These are phyloP conservation scores for Aspergillus ostianus DNA, from an alignment of 495 filamentous ascomycete species.

Conservation along the genomic window DNA sequence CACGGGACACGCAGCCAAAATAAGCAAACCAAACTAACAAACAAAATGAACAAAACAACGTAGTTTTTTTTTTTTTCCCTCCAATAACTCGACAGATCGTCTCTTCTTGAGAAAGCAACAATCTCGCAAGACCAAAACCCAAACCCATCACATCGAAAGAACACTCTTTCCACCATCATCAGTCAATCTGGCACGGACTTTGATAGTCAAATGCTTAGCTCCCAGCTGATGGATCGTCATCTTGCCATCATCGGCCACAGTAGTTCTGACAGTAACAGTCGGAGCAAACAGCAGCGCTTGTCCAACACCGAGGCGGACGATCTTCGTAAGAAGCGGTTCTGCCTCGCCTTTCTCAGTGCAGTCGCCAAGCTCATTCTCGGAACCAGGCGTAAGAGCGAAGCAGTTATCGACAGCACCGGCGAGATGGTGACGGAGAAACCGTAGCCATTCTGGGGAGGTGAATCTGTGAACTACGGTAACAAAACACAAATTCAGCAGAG, in stretches of 20 bases:
- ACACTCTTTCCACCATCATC: slow-evolving; percentile 21
- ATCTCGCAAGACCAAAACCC: not conserved
- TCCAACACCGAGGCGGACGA: slow-evolving; percentile 56
- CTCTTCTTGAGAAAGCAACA: not conserved
- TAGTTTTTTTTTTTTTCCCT: no score
- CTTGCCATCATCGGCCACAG: slow-evolving; percentile 5
- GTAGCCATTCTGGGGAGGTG: slow-evolving; percentile 67
- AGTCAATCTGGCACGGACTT: slow-evolving; percentile 17
- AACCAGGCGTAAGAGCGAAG: slow-evolving; percentile 34
- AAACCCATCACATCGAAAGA: slow-evolving; percentile 5
- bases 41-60: no score
- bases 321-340: slow-evolving; percentile 29
- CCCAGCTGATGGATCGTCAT: slow-evolving; percentile 8
- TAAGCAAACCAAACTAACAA: no score
- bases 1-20: no score
- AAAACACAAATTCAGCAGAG: slow-evolving; percentile 68
- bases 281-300: slow-evolving; percentile 65
- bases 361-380: slow-evolving; percentile 2
- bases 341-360: slow-evolving; percentile 4
- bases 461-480: slow-evolving; percentile 75
- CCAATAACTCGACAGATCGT: no score
- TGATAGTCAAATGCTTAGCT: slow-evolving; percentile 9
- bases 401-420: slow-evolving; percentile 39
- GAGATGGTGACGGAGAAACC: slow-evolving; percentile 59
- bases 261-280: slow-evolving; percentile 38